Percentiles rank a stretch among this genome's conserved stretches.
Evolutionary conservation across 176 grass and related monocot species (phyloP).

Genomic region (Lolium perenne): DNA sequence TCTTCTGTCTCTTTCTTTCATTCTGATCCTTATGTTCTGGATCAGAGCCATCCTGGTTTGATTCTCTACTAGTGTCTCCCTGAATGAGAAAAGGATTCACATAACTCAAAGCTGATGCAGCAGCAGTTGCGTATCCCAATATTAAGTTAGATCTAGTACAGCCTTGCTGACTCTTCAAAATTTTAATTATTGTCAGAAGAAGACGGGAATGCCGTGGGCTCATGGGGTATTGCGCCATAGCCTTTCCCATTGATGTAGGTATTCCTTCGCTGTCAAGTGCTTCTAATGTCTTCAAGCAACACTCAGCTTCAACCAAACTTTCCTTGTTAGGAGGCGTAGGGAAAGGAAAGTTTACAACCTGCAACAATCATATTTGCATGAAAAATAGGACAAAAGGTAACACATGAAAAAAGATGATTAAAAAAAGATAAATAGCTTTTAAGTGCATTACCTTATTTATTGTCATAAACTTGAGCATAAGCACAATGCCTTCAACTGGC

Average conservation of each 20-base stretch:
- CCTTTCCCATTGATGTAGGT: slow-evolving; percentile 82
- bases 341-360: slow-evolving; percentile 98
- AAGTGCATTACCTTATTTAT: slow-evolving; percentile 74
- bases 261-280: slow-evolving; percentile 62
- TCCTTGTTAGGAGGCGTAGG: slow-evolving; percentile 73
- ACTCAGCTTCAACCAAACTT: slow-evolving; percentile 82
- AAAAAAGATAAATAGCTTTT: slow-evolving; percentile 11
- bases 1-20: slow-evolving; percentile 67
- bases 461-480: slow-evolving; percentile 90
- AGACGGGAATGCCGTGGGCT: slow-evolving; percentile 90
- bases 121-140: slow-evolving; percentile 71
- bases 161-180: slow-evolving; percentile 59
- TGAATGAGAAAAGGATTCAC: slow-evolving; percentile 80
- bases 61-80: slow-evolving; percentile 40
- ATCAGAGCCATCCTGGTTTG: slow-evolving; percentile 46
- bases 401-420: slow-evolving; percentile 33
- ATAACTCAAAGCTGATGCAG: slow-evolving; percentile 90
- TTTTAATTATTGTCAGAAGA: slow-evolving; percentile 85
- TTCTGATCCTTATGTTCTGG: slow-evolving; percentile 43
- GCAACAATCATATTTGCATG: slow-evolving; percentile 41
- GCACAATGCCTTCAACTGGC: slow-evolving; percentile 89
- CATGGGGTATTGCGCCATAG: slow-evolving; percentile 91
- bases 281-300: slow-evolving; percentile 86
- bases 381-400: slow-evolving; percentile 10
- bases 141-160: slow-evolving; percentile 67